These are phyloP conservation scores for Ilyonectria destructans DNA, from an alignment of 2,329 filamentous ascomycete species.

Conservation along the genomic window DNA sequence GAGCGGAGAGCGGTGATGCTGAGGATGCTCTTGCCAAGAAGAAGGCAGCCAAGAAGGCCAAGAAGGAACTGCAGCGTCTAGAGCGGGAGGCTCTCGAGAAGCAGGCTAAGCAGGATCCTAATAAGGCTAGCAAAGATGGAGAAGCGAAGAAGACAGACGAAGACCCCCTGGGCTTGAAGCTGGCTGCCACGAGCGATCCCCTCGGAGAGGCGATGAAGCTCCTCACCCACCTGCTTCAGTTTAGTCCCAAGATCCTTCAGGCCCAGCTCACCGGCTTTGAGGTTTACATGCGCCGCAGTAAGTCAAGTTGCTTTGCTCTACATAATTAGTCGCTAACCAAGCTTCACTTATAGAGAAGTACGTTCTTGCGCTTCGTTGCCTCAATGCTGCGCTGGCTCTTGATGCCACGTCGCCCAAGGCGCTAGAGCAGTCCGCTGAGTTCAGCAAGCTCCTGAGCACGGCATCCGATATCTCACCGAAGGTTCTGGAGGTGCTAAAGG, in stretches of 20 bases:
- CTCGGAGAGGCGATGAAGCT: slow-evolving; percentile 92
- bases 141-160: slow-evolving; percentile 90
- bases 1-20: slow-evolving; percentile 64
- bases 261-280: slow-evolving; percentile 92
- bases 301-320: slow-evolving; percentile 53
- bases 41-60: slow-evolving; percentile 92
- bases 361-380: slow-evolving; percentile 87
- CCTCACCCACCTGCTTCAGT: slow-evolving; percentile 84
- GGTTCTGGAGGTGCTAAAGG: slow-evolving; percentile 78
- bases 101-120: slow-evolving; percentile 85
- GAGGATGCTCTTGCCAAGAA: slow-evolving; percentile 81
- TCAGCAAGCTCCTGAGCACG: slow-evolving; percentile 75
- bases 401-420: slow-evolving; percentile 80
- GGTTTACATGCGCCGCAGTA: slow-evolving; percentile 88
- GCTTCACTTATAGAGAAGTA: slow-evolving; percentile 78
- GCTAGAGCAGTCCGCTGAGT: slow-evolving; percentile 81
- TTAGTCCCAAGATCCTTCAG: slow-evolving; percentile 84
- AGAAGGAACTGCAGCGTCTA: slow-evolving; percentile 77
- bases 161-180: slow-evolving; percentile 86
- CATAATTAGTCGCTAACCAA: slow-evolving; percentile 11
- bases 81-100: slow-evolving; percentile 87
- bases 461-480: slow-evolving; percentile 74
- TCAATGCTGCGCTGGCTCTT: slow-evolving; percentile 81
- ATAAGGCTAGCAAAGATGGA: slow-evolving; percentile 79
- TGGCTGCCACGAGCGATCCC: slow-evolving; percentile 87